Evolutionary conservation across 1,139 yeast genomes (phyloP).

Genomic region (Wickerhamomyces sp.): DNA sequence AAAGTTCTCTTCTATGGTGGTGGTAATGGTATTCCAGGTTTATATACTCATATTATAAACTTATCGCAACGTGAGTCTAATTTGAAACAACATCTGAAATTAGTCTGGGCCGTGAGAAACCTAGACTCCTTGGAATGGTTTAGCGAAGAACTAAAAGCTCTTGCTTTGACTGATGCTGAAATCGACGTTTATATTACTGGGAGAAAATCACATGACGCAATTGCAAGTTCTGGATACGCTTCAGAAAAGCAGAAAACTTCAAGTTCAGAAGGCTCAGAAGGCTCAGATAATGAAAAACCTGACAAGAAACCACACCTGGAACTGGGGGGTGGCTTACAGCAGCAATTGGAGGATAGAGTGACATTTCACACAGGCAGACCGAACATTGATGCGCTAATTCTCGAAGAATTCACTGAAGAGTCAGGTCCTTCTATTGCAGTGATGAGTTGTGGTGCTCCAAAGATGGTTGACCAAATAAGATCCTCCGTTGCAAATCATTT

Average conservation of each 20-base stretch:
- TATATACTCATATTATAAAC: slow-evolving; percentile 29
- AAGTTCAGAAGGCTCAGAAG: background rate
- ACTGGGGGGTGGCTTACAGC: slow-evolving; percentile 33
- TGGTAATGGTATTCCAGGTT: slow-evolving; percentile 69
- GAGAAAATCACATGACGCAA: slow-evolving; percentile 6
- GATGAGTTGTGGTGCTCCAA: slow-evolving; percentile 45
- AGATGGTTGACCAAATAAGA: slow-evolving; percentile 48
- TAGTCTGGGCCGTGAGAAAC: slow-evolving; percentile 51
- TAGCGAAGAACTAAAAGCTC: slow-evolving; percentile 39
- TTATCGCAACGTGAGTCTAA: slow-evolving; percentile 6
- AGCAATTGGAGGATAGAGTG: slow-evolving; percentile 27
- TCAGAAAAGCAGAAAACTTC: slow-evolving; percentile 6
- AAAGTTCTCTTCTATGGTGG: slow-evolving; percentile 54
- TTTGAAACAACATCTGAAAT: slow-evolving; percentile 38
- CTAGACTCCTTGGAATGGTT: slow-evolving; percentile 45
- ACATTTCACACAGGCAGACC: slow-evolving; percentile 28
- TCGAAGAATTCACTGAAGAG: slow-evolving; percentile 15
- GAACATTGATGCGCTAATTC: slow-evolving; percentile 22
- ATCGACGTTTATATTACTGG: slow-evolving; percentile 23
- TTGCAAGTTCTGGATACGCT: slow-evolving; percentile 4
- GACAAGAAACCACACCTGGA: background rate
- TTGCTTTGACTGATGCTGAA: slow-evolving; percentile 25
- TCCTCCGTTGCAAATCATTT: slow-evolving; percentile 13
- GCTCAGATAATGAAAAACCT: background rate
- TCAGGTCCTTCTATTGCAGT: slow-evolving; percentile 18